Percentiles rank a stretch among this genome's conserved stretches.
phyloP scores from a whole-genome alignment of 805 yeast genomes.

The Maudiozyma serrabonitensis region DNA sequence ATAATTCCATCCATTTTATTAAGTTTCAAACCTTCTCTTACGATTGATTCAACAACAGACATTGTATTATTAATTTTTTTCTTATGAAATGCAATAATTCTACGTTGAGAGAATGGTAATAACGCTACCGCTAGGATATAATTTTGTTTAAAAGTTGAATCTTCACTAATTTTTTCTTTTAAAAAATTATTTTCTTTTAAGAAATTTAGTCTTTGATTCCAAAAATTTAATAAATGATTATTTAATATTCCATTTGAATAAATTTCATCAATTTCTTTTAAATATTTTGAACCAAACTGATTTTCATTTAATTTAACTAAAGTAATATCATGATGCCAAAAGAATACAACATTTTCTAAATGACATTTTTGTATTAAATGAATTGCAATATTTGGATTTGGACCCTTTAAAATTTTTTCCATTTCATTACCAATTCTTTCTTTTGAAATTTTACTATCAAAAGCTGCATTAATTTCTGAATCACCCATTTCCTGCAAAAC shows the following conservation, averaged over 20 bases:
- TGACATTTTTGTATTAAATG: conserved; percentile 44
- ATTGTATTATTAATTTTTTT: conserved; percentile 19
- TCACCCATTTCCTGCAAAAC: conserved; percentile 59
- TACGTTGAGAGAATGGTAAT: conserved; percentile 16
- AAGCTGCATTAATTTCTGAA: conserved; percentile 44
- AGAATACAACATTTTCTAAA: conserved; percentile 52
- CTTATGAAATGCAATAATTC: conserved; percentile 20
- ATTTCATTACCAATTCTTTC: conserved; percentile 87
- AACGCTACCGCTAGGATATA: conserved; percentile 12
- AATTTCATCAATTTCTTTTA: conserved; percentile 9
- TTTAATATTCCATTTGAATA: conserved; percentile 12
- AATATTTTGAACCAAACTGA: conserved; percentile 6
- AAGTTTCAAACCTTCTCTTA: conserved; percentile 62
- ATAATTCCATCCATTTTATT: conserved; percentile 47
- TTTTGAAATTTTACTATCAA: conserved; percentile 68
- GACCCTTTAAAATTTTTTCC: conserved; percentile 61
- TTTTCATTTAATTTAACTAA: conserved; percentile 15
- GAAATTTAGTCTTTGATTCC: conserved; percentile 2
- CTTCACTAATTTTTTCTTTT: background rate
- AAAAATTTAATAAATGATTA: conserved; percentile 7
- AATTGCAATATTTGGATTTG: conserved; percentile 55
- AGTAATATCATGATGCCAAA: conserved; percentile 24
- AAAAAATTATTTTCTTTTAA: conserved; percentile 5
- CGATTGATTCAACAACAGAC: conserved; percentile 35
- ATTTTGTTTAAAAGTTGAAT: conserved; percentile 13